Conservation (phyloP, 495 filamentous ascomycete species). For the Lasiosphaeria ovina region DNA sequence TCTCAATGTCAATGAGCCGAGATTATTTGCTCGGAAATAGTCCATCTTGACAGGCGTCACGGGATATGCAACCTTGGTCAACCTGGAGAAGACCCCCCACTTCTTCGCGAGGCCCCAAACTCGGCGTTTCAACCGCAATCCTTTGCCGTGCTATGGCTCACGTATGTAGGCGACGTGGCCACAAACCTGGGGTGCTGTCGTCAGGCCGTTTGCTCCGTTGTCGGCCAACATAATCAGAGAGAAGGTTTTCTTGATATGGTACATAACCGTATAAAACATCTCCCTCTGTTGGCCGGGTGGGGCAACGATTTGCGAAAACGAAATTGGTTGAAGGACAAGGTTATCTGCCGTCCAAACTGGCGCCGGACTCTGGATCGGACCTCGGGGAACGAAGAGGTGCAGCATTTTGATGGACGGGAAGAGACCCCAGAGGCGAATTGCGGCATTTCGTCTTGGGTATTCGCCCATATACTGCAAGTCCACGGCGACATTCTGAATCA, state of each 20-base stretch:
- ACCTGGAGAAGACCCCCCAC: too few relatives aligned
- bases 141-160: too few relatives aligned
- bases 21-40: too few relatives aligned
- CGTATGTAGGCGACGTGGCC: too few relatives aligned
- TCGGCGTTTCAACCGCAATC: too few relatives aligned
- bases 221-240: too few relatives aligned
- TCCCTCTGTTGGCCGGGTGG: conserved; percentile 11
- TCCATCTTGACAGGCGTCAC: too few relatives aligned
- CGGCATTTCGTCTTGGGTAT: conserved; percentile 8
- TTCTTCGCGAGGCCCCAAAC: too few relatives aligned
- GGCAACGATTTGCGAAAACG: conserved; percentile 6
- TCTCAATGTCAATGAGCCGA: too few relatives aligned
- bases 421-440: conserved; percentile 14
- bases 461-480: conserved; percentile 17
- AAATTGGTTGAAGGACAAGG: conserved; percentile 8
- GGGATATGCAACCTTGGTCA: too few relatives aligned
- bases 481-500: conserved; percentile 19
- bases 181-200: too few relatives aligned
- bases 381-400: conserved; percentile 20
- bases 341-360: conserved; percentile 8
- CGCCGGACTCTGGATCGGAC: background rate
- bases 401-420: conserved; percentile 15
- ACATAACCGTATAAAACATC: conserved; percentile 17
- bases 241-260: conserved; percentile 2
- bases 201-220: too few relatives aligned